These are phyloP conservation scores for Phialophora expanda DNA, from an alignment of 2,329 filamentous ascomycete species.

Conservation along the genomic window DNA sequence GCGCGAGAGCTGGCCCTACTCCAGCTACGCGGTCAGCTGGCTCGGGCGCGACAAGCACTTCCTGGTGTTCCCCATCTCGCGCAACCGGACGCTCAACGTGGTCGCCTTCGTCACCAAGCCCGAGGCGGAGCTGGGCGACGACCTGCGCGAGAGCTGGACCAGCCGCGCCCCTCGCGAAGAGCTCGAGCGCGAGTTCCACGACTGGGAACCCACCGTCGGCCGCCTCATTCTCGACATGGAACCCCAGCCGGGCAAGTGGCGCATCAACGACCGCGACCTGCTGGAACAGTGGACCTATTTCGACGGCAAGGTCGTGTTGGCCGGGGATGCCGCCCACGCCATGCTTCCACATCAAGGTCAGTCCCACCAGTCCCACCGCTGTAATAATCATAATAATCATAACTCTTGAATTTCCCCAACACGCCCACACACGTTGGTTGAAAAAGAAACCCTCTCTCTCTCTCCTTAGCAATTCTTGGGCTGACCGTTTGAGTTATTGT, in stretches of 20 bases:
- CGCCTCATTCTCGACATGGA: constrained; percentile 29
- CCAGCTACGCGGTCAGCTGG: constrained; percentile 42
- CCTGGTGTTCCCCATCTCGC: constrained; percentile 47
- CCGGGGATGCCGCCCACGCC: constrained; percentile 45
- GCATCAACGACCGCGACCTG: constrained; percentile 30
- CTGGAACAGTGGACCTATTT: constrained; percentile 33
- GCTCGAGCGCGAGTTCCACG: constrained; percentile 29
- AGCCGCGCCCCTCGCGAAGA: constrained; percentile 40
- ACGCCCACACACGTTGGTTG: no score
- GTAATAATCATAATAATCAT: no score
- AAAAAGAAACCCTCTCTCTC: no score
- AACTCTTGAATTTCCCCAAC: no score
- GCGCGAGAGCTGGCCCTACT: constrained; percentile 36
- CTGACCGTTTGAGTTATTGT: no score
- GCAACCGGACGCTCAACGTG: constrained; percentile 46
- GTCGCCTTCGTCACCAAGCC: constrained; percentile 46
- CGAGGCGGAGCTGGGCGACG: constrained; percentile 42
- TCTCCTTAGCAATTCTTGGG: no score
- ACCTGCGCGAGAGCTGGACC: constrained; percentile 48
- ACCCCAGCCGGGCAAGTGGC: constrained; percentile 26
- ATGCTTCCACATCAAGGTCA: constrained; percentile 43
- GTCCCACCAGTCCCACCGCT: no score
- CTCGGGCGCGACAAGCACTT: constrained; percentile 47
- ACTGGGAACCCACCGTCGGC: constrained; percentile 25
- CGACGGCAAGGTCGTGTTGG: constrained; percentile 36